Evolutionary conservation across 2,329 filamentous ascomycete species (phyloP), one percentile per base, ranked within the genome.

Genomic region (Hypomyces perniciosus): DNA sequence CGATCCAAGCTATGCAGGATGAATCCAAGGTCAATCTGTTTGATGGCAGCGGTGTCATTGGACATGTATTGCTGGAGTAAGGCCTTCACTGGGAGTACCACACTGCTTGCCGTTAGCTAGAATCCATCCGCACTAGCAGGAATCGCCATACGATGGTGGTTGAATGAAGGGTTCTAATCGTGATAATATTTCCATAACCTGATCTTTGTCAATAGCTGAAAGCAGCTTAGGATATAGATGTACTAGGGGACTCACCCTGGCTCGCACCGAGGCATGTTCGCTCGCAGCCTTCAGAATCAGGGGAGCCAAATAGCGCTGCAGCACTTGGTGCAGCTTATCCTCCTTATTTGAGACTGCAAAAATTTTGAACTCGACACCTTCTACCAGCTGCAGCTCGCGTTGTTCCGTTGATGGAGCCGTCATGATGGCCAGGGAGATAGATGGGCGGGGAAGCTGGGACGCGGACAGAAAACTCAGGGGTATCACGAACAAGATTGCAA

Each of bases 51-150:
- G 9, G 84, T 85, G 37, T 83, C 76, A 35, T 81, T 82, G 26
- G 88, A 62, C 67, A 95, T 95, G 76, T 95, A 96, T 66, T 97
- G 93, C 59, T 90, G 85, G 49, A 97, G 69, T 13, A 99, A 76
- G 12, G 84, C 82, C n/a, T 82, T 79, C 9, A 97, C 90, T 0
- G 93, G 93, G 5, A 99, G 74, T 48, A 91, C 77, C 56, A 96
- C 83, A 44, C 78, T 79, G 55, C 10, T n/a, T 5, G 10, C 4
- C 29, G 10, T 53, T 46, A 53, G 10, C 7, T 28, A 13, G 9
- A 34, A 9, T 6, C 13, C 9, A 6, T 4, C 27, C 8, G 28
- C 20, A 34, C 7, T 40, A 9, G 7, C 4, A 3, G 10, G 8
- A 10, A 12, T 5, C 20, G 33, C 27, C 71, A 47, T 69, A 79